Evolutionary conservation across 2,329 filamentous ascomycete genomes (phyloP).

Genomic region (Botrytis fragariae): DNA sequence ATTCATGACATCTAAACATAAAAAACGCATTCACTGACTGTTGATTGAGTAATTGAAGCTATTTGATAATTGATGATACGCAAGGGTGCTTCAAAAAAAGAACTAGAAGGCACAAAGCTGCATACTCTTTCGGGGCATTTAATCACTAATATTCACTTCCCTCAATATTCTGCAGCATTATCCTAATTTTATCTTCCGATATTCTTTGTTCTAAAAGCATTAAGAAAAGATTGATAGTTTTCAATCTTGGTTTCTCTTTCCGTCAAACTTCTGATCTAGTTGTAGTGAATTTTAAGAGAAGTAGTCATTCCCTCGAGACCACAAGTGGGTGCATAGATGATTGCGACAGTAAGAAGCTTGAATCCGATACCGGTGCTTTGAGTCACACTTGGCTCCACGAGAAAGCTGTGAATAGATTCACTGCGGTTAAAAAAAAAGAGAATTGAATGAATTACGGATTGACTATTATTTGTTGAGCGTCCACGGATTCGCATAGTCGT

Average conservation of each 20-base stretch:
- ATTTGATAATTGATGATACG: background rate
- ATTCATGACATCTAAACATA: background rate
- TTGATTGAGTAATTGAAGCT: background rate
- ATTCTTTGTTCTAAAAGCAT: rapidly evolving
- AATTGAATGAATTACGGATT: background rate
- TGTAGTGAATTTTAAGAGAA: background rate
- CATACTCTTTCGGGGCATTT: background rate
- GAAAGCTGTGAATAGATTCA: background rate
- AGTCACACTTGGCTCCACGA: background rate
- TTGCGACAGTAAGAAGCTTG: background rate
- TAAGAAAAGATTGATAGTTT: background rate
- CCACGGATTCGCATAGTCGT: background rate
- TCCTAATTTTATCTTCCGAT: rapidly evolving
- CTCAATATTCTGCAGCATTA: background rate
- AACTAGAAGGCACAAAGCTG: background rate
- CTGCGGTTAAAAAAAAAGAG: background rate
- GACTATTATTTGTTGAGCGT: background rate
- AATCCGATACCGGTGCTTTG: background rate
- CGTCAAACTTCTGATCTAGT: background rate
- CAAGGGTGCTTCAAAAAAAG: background rate
- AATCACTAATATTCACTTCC: background rate
- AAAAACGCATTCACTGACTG: background rate
- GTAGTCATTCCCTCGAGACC: background rate
- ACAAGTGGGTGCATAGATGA: background rate
- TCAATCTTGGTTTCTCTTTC: background rate